Base-by-base conservation (phyloP, 2,329 filamentous ascomycete genomes). In the Coniochaeta sp. region DNA sequence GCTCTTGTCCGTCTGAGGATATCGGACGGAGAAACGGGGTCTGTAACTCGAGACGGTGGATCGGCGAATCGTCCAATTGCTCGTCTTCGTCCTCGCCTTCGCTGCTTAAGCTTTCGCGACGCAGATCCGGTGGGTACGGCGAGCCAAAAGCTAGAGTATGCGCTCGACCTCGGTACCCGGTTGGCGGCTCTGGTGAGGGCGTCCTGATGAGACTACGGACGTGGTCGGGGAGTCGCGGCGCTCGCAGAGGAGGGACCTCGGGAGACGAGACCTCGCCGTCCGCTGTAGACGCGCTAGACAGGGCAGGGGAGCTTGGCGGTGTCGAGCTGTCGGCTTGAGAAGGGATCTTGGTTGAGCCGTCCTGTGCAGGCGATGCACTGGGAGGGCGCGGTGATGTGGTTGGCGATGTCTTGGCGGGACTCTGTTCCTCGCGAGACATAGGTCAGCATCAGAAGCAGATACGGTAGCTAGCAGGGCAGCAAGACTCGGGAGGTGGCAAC, bases 141-240 rank as follows among this genome's bases (percentile, higher is more conserved):
- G 91, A 96, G 52, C 91, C 91, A 91, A 91, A 96, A 66, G 86
- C 91, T 53, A 31, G 45, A 14, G 10, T 12, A 6, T 30, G 24
- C 27, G 24, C 10, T 9, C 67, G 69, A 24, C 51, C 28, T 50
- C 54, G 52, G 57, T 69, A 67, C 48, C 60, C 58, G n/a, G 48
- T 58, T 61, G 26, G 56, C 55, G 45, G n/a, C n/a, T 55, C 65
- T 55, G 63, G 63, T 58, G 75, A 72, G 42, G 80, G 77, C n/a
- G 77, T 81, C 63, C 76, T 73, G 62, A 84, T 65, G 53, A 82
- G 67, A 52, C 77, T 74, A 57, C 74, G 70, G 33, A 78, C 76
- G 56, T 79, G 77, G 46, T 77, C 75, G 56, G 81, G 74, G 32
- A 85, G 72, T 55, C 68, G 73, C n/a, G 82, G 82, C 33, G 76